Conservation (phyloP, 306 rosid species). For the Albizia julibrissin region DNA sequence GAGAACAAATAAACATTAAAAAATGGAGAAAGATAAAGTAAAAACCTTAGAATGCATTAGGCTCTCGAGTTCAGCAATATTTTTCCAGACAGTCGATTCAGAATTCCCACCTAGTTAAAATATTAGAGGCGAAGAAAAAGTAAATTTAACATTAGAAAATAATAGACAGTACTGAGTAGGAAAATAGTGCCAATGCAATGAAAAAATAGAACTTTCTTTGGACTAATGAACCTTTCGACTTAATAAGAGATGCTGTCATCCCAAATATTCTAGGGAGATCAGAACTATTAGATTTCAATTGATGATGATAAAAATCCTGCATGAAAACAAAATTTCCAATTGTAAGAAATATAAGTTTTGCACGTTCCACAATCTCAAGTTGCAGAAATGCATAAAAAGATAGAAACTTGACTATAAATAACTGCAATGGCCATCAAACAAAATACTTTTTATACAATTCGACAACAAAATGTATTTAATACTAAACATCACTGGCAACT, state of each 20-base stretch:
- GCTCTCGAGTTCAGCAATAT: constrained; percentile 59
- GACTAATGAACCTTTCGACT: constrained; percentile 66
- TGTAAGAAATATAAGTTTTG: constrained; percentile 15
- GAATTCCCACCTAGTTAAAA: constrained; percentile 56
- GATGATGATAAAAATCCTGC: constrained; percentile 82
- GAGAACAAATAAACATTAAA: neutral
- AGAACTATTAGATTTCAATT: constrained; percentile 38
- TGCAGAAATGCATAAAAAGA: constrained; percentile 11
- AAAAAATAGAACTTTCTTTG: neutral
- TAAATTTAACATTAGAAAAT: constrained; percentile 12
- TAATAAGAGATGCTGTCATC: constrained; percentile 92
- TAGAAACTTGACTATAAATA: neutral
- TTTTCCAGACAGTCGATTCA: constrained; percentile 41
- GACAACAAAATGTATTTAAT: constrained; percentile 13
- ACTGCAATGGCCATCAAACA: neutral
- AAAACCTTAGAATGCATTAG: constrained; percentile 81
- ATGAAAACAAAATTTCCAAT: constrained; percentile 32
- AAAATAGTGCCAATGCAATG: constrained; percentile 2
- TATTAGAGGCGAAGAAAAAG: constrained; percentile 13
- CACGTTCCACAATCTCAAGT: neutral
- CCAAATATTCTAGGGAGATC: constrained; percentile 81
- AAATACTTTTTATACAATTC: constrained; percentile 2
- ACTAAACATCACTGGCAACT: constrained; percentile 5
- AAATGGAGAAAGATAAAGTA: constrained; percentile 9
- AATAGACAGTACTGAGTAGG: neutral